phyloP scores from a whole-genome alignment of 495 filamentous ascomycete genomes.

The Glutinoglossum americanum region DNA sequence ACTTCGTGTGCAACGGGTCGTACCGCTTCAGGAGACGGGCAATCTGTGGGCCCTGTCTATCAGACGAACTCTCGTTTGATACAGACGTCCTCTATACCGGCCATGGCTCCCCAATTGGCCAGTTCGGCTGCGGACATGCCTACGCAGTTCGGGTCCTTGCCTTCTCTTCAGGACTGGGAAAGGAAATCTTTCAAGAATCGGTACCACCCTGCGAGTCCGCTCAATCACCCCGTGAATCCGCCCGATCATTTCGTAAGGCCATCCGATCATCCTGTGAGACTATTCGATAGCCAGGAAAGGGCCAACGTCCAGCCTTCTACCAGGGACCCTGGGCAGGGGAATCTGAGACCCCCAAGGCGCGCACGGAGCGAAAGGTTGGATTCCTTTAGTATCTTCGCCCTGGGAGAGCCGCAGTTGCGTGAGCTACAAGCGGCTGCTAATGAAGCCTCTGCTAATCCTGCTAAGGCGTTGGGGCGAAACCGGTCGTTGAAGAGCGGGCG shows the following conservation, averaged over 20 bases:
- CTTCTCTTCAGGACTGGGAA: not conserved
- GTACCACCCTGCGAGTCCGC: not conserved
- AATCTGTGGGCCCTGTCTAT: conserved; percentile 33
- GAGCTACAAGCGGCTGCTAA: not conserved
- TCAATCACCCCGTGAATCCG: not conserved
- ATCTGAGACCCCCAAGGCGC: not conserved
- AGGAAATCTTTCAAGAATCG: not conserved
- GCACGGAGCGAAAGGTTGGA: not conserved
- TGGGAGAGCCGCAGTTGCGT: not conserved
- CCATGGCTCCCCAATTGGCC: conserved; percentile 31
- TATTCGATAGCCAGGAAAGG: not conserved
- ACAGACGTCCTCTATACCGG: conserved; percentile 64
- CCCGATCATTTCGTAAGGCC: too few relatives aligned
- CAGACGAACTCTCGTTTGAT: conserved; percentile 41
- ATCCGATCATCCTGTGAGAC: too few relatives aligned
- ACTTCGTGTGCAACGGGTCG: conserved; percentile 74
- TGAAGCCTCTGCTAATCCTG: not conserved
- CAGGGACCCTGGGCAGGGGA: not conserved
- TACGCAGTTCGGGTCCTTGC: not conserved
- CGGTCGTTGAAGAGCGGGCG: not conserved
- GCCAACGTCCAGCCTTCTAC: not conserved
- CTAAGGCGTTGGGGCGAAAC: not conserved
- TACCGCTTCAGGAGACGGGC: conserved; percentile 58
- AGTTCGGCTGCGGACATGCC: not conserved
- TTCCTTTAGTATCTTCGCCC: not conserved